Base-by-base conservation (phyloP, 2,329 filamentous ascomycete species). In the Endoconidiophora polonica region DNA sequence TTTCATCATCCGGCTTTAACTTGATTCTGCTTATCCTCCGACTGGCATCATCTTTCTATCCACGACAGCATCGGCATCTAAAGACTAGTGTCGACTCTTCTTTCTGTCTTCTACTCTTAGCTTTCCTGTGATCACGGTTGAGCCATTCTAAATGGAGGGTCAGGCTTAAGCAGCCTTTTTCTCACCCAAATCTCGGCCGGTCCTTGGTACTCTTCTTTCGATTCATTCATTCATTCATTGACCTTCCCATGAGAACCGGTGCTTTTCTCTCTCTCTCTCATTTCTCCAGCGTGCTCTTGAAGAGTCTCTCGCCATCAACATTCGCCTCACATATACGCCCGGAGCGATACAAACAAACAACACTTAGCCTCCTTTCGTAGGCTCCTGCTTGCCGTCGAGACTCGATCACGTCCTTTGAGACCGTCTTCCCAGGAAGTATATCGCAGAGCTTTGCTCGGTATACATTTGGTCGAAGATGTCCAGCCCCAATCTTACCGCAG, bases 401-500 rank as follows among this genome's bases (percentile, higher is more conserved):
- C 29, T 33, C 29, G 29, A 33, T 12, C 7, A 33, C 29, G 29
- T 33, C 7, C 29, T 33, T 33, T 3, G 29, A 33, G 29, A 33
- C 29, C 4, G 29, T 33, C 29, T 33, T 33, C 29, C 4, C 29
- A 33, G 12, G 29, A 33, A 7, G 29, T 9, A 33, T 33, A 33
- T 33, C 12, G 29, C 12, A 24, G 12, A 39, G n/a, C 33, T 22
- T 39, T 39, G 41, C 16, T 12, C 12, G 12, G 29, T 33, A 33
- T 33, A 16, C 16, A 16, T 26, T 46, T 37, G 44, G 5, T 33
- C 22, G 57, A 62, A 56, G 52, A 73, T 74, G 70, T 66, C 65
- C 52, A 64, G 59, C 54, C 57, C 63, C 50, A 64, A 61, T 59
- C 65, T 72, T 59, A 66, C 65, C 55, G 60, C 61, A 58, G 68